Conservation (phyloP, 495 filamentous ascomycete species). For the Hypoxylon trugodes region DNA sequence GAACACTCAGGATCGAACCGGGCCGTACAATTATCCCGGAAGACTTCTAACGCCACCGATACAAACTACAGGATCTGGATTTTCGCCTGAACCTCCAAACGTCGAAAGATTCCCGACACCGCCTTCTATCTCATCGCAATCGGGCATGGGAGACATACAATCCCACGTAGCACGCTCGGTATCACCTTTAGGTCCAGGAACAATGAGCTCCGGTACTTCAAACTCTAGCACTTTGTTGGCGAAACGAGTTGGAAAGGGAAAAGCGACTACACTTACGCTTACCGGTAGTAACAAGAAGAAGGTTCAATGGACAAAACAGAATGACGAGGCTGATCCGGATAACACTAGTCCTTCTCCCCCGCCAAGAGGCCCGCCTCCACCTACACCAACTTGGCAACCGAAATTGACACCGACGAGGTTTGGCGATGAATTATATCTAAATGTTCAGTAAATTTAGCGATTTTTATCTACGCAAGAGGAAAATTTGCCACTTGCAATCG, state of each 20-base stretch:
- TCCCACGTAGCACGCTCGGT: slow-evolving; percentile 16
- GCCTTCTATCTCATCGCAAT: slow-evolving; percentile 27
- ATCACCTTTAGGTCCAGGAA: slow-evolving; percentile 32
- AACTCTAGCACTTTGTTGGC: slow-evolving; percentile 52
- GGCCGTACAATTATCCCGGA: slow-evolving; percentile 2
- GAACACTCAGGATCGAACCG: not conserved
- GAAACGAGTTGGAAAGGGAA: slow-evolving; percentile 59
- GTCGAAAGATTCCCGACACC: slow-evolving; percentile 30
- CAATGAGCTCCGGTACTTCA: slow-evolving; percentile 31
- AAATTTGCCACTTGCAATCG: no score
- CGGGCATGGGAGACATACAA: slow-evolving; percentile 1
- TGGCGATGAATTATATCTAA: slow-evolving; percentile 53
- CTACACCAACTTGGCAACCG: slow-evolving; percentile 60
- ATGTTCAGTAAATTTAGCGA: slow-evolving; percentile 43
- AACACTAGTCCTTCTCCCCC: slow-evolving; percentile 17
- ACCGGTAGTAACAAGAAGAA: slow-evolving; percentile 32
- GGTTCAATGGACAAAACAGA: slow-evolving; percentile 26
- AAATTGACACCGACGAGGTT: slow-evolving; percentile 52
- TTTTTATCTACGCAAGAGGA: not conserved
- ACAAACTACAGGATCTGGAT: slow-evolving; percentile 32
- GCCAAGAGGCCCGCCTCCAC: slow-evolving; percentile 46
- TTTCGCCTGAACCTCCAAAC: slow-evolving; percentile 27
- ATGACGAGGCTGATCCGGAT: slow-evolving; percentile 19
- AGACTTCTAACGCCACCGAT: slow-evolving; percentile 26
- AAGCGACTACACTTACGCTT: slow-evolving; percentile 52